Evolutionary conservation across 2,329 filamentous ascomycete species (phyloP), one percentile per base, ranked within the genome.

Genomic region (Penicillium frequentans): DNA sequence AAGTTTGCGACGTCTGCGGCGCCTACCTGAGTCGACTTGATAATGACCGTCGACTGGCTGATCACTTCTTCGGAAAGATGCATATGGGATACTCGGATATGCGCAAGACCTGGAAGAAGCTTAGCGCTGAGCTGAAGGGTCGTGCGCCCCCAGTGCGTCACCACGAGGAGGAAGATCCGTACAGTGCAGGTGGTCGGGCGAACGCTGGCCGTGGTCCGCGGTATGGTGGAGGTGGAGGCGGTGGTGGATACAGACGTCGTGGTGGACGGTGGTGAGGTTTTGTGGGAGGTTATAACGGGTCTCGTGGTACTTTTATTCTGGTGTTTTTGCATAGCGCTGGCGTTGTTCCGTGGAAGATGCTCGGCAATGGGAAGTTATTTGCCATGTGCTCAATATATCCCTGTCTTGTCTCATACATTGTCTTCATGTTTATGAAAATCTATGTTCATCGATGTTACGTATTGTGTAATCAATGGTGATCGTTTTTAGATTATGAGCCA

Each of bases 1-100:
- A 99, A 74, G 95, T 99, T 47, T 99, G 95, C 82, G 95, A 99
- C 76, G 95, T 98, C 1, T 99, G 95, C 75, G 95, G 95, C 61
- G 95, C 95, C 6, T 99, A 98, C 73, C 83, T 99, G 37, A 92
- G 88, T 61, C 81, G 95, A 23, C 83, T 99, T 31, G 95, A 99
- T 73, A 99, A 99, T 71, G 95, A 99, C 74, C 85, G 95, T 35
- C 84, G 95, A 29, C 75, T 99, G 70, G 95, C 95, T 21, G 95
- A 99, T 73, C 95, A 99, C 75, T 99, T 99, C 73, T 98, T 97
- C 75, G 95, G 95, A 23, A 99, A 99, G 82, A 99, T 99, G 95
- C 95, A 99, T 72, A 79, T 99, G 56, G 95, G 95, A 0, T 99
- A 98, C 73, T 95, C 95, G 16, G 91, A 96, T 77, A 99, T 99